Evolutionary conservation across 177 flowering plant species (phyloP).

Genomic region (Tripterygium wilfordii): DNA sequence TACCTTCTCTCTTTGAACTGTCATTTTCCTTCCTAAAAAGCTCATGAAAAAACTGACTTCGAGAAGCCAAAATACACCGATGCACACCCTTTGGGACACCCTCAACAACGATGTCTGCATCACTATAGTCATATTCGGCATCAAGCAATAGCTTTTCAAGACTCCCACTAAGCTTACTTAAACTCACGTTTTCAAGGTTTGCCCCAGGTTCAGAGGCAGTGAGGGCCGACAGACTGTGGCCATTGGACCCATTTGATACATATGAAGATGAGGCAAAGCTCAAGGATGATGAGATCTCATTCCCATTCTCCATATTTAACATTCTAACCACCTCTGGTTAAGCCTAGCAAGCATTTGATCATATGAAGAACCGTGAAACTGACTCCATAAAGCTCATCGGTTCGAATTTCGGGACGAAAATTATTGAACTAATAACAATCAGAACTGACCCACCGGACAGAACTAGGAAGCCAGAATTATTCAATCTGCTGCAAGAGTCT

Average conservation of each 20-base stretch:
- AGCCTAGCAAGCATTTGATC: constrained; percentile 1
- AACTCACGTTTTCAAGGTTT: constrained; percentile 15
- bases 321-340: neutral
- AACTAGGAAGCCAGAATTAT: too few species aligned
- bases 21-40: constrained; percentile 16
- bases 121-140: constrained; percentile 15
- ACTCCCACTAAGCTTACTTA: constrained; percentile 21
- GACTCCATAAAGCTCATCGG: too few species aligned
- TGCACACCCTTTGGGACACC: constrained; percentile 20
- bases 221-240: neutral
- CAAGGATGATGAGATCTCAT: constrained; percentile 19
- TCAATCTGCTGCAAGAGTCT: too few species aligned
- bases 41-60: constrained; percentile 26
- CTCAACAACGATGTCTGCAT: constrained; percentile 25
- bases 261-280: constrained; percentile 24
- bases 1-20: constrained; percentile 1
- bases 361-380: too few species aligned
- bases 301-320: constrained; percentile 13
- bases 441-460: too few species aligned
- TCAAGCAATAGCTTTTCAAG: constrained; percentile 22
- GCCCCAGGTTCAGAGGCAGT: neutral
- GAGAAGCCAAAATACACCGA: constrained; percentile 23
- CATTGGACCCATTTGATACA: constrained; percentile 19
- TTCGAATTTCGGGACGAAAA: too few species aligned
- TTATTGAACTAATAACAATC: too few species aligned